These are phyloP conservation scores for Aspergillus sp. DNA, from an alignment of 2,329 filamentous ascomycete species.

Conservation along the genomic window DNA sequence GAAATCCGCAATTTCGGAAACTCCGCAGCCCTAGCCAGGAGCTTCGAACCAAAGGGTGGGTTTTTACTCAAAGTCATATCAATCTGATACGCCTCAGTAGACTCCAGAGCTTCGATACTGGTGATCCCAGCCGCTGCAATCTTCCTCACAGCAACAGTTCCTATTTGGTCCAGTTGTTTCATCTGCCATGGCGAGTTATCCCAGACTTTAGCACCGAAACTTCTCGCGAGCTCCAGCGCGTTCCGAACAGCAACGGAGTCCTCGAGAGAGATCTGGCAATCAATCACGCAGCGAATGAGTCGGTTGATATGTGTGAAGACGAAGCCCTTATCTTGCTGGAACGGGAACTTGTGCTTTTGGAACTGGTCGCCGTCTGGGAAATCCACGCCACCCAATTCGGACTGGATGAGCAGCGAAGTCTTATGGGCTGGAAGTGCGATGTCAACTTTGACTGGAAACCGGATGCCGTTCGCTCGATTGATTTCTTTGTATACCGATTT, in stretches of 20 bases:
- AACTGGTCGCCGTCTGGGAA: constrained; percentile 54
- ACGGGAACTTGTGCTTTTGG: constrained; percentile 49
- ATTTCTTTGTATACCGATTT: constrained; percentile 63
- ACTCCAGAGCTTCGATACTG: constrained; percentile 63
- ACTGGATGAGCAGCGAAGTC: constrained; percentile 69
- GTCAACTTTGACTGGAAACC: constrained; percentile 63
- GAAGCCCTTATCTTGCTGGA: constrained; percentile 53
- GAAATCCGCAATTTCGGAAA: constrained; percentile 65
- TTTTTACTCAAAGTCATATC: constrained; percentile 72
- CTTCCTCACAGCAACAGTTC: constrained; percentile 66
- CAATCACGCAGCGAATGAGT: constrained; percentile 66
- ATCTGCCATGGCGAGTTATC: constrained; percentile 75
- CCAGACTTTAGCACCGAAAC: constrained; percentile 69
- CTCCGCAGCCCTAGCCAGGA: constrained; percentile 56
- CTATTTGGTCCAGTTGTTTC: constrained; percentile 74
- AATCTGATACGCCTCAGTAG: constrained; percentile 62
- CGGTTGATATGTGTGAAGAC: constrained; percentile 65
- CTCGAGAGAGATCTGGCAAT: constrained; percentile 57
- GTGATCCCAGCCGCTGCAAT: constrained; percentile 64
- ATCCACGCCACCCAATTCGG: constrained; percentile 62
- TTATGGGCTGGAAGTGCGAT: constrained; percentile 65
- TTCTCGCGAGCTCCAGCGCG: constrained; percentile 70
- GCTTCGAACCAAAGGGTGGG: constrained; percentile 70
- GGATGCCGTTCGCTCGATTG: constrained; percentile 62
- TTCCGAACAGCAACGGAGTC: constrained; percentile 63